These are phyloP conservation scores for Suillus alpinus DNA, from an alignment of 768 basidiomycete species.

Conservation along the genomic window DNA sequence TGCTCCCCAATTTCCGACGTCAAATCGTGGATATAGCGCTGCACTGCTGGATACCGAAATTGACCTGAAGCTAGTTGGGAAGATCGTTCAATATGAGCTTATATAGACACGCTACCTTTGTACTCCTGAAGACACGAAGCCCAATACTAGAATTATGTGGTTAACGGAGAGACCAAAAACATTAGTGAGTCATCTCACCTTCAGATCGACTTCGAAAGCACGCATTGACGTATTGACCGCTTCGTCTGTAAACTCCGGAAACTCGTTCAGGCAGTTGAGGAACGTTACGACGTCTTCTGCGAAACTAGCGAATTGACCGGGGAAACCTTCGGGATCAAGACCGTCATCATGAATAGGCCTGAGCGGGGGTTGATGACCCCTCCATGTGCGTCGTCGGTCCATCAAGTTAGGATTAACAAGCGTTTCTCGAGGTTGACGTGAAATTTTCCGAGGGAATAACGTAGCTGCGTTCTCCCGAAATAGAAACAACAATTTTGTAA, in stretches of 20 bases:
- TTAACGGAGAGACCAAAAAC: slow-evolving; percentile 3
- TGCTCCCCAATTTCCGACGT: slow-evolving; percentile 52
- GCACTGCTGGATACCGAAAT: slow-evolving; percentile 50
- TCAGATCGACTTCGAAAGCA: slow-evolving; percentile 43
- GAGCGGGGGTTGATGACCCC: slow-evolving; percentile 33
- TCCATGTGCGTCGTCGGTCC: slow-evolving; percentile 29
- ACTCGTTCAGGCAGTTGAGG: slow-evolving; percentile 52
- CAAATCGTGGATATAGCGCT: slow-evolving; percentile 54
- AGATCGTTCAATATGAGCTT: background rate
- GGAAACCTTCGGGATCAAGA: slow-evolving; percentile 48
- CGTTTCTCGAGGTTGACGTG: slow-evolving; percentile 36
- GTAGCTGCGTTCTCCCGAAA: slow-evolving; percentile 58
- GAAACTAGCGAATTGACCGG: slow-evolving; percentile 43
- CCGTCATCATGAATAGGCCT: slow-evolving; percentile 39
- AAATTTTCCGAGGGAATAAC: slow-evolving; percentile 49
- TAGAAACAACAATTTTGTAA: slow-evolving; percentile 47
- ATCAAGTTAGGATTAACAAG: slow-evolving; percentile 36
- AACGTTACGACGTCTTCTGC: slow-evolving; percentile 52
- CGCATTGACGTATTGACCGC: slow-evolving; percentile 48
- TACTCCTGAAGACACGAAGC: slow-evolving; percentile 48
- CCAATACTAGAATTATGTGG: slow-evolving; percentile 42
- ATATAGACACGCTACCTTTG: slow-evolving; percentile 32
- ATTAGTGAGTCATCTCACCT: too few species aligned
- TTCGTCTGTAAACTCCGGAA: slow-evolving; percentile 55
- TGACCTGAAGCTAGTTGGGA: slow-evolving; percentile 35